These are phyloP conservation scores for Clavaria fumosa DNA, from an alignment of 768 basidiomycete species.

Conservation along the genomic window DNA sequence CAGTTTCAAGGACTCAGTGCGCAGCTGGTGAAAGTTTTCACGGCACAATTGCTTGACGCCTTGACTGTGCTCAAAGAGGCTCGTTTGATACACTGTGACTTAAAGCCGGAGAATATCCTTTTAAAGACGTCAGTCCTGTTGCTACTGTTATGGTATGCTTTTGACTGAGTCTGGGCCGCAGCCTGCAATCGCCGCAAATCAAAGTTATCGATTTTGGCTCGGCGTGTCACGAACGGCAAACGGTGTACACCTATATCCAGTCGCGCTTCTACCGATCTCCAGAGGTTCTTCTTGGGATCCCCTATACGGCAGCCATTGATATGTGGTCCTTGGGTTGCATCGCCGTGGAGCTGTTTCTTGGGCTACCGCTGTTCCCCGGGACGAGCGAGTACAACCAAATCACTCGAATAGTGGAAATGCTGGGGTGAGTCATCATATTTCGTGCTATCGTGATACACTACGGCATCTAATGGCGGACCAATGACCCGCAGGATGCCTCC, in stretches of 20 bases:
- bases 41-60: constrained; percentile 86
- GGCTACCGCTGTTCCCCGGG: constrained; percentile 91
- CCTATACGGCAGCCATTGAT: constrained; percentile 91
- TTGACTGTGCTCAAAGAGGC: constrained; percentile 89
- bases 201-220: constrained; percentile 99
- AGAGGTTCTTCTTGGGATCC: constrained; percentile 88
- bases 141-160: constrained; percentile 1
- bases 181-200: constrained; percentile 92
- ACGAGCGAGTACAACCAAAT: constrained; percentile 99
- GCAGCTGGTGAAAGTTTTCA: constrained; percentile 97
- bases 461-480: too few species aligned
- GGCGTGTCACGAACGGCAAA: constrained; percentile 96
- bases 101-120: constrained; percentile 97
- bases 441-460: constrained; percentile 1
- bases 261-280: constrained; percentile 97
- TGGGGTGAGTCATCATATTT: constrained; percentile 49
- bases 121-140: constrained; percentile 63
- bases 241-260: constrained; percentile 99
- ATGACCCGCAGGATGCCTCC: constrained; percentile 75
- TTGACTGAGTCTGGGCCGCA: constrained; percentile 17
- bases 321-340: constrained; percentile 99
- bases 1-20: constrained; percentile 96
- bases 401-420: constrained; percentile 93
- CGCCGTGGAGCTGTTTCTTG: constrained; percentile 94
- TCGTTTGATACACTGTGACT: constrained; percentile 91